These are phyloP conservation scores for Tetratostichococcus sp. DNA, from an alignment of 139 green algal genomes.

Conservation along the genomic window DNA sequence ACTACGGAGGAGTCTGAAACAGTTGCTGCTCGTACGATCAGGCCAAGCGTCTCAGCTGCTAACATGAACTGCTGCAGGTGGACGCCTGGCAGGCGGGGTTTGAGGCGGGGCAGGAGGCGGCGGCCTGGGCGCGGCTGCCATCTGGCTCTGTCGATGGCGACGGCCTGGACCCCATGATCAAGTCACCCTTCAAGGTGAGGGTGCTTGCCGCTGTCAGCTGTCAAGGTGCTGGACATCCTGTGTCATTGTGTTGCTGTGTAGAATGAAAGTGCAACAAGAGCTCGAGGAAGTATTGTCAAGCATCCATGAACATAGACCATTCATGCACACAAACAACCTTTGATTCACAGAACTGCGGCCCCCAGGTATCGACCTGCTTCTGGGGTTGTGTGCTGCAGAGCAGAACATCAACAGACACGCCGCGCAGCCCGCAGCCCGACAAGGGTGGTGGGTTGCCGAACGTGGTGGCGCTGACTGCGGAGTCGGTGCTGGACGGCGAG, in stretches of 20 bases:
- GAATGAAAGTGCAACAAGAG: too few species aligned
- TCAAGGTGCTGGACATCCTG: too few species aligned
- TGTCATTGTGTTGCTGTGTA: too few species aligned
- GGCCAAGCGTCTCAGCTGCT: neutral
- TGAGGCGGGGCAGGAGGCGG: conserved; percentile 30
- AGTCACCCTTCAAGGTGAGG: neutral
- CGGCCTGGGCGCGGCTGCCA: neutral
- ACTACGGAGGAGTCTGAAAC: too few species aligned
- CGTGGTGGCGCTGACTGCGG: neutral
- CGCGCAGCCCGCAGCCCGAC: neutral
- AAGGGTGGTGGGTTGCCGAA: neutral
- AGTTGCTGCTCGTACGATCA: too few species aligned
- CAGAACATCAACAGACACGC: neutral
- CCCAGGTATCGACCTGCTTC: too few species aligned
- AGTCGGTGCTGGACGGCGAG: neutral
- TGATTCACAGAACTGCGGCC: too few species aligned
- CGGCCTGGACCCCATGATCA: neutral
- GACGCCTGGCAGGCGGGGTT: conserved; percentile 35
- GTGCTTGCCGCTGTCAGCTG: too few species aligned
- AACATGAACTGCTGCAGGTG: neutral
- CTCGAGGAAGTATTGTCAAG: too few species aligned
- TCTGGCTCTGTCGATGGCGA: neutral
- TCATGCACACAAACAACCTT: too few species aligned
- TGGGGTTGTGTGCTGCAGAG: neutral
- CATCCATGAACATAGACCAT: too few species aligned